These are phyloP conservation scores for Noccaea bulbosa DNA, from an alignment of 345 rosid species.

Conservation along the genomic window DNA sequence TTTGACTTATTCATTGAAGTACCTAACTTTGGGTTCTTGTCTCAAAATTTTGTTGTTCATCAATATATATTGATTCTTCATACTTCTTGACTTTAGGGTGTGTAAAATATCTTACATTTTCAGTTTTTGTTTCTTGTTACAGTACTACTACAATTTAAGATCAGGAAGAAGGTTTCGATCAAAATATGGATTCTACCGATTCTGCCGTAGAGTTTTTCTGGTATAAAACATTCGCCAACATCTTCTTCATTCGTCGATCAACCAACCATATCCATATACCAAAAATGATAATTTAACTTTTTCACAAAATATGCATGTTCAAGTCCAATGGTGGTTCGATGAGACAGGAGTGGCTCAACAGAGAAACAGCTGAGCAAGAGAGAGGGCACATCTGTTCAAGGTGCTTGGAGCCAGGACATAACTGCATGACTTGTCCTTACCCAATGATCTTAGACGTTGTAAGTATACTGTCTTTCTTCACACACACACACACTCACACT, in stretches of 20 bases:
- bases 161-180: slow-evolving; percentile 26
- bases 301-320: not conserved
- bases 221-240: slow-evolving; percentile 12
- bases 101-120: not conserved
- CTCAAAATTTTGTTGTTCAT: not conserved
- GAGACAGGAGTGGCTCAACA: slow-evolving; percentile 7
- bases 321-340: not conserved
- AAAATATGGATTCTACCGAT: slow-evolving; percentile 3
- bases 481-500: not conserved
- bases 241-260: not conserved
- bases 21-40: not conserved
- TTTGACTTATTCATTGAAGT: not conserved
- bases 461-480: slow-evolving; percentile 11
- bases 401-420: slow-evolving; percentile 34
- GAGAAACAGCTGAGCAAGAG: slow-evolving; percentile 23
- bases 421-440: slow-evolving; percentile 28
- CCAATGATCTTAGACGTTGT: slow-evolving; percentile 19
- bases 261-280: not conserved
- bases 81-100: not conserved
- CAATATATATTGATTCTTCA: not conserved
- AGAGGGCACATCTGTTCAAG: slow-evolving; percentile 6
- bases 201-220: slow-evolving; percentile 12
- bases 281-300: not conserved
- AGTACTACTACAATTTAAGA: slow-evolving; percentile 23
- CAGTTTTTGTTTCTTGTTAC: not conserved